Conservation (phyloP, 2,329 filamentous ascomycete genomes). For the Colletotrichum sojae region DNA sequence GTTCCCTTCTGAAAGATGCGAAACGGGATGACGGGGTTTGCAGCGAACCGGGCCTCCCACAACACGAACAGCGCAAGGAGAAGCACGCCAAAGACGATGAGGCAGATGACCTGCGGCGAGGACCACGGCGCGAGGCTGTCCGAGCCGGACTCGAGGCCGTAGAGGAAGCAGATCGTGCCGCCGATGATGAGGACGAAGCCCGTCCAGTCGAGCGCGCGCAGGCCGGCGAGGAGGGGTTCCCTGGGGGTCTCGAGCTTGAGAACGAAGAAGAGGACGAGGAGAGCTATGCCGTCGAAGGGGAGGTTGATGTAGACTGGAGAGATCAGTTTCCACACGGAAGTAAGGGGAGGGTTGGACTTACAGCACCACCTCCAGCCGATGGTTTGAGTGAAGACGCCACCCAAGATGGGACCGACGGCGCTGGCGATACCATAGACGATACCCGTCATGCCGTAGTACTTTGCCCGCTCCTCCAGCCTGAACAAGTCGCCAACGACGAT, state of each 20-base stretch:
- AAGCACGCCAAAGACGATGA: conserved; percentile 64
- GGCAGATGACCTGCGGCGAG: conserved; percentile 65
- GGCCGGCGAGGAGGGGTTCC: conserved; percentile 66
- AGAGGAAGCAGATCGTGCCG: conserved; percentile 70
- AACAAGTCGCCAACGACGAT: conserved; percentile 55
- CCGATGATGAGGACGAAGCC: conserved; percentile 70
- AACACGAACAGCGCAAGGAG: conserved; percentile 61
- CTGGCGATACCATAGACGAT: conserved; percentile 69
- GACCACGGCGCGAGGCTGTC: conserved; percentile 65
- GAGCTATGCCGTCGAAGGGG: conserved; percentile 57
- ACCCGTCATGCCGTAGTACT: conserved; percentile 69
- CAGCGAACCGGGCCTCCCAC: conserved; percentile 67
- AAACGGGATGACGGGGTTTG: conserved; percentile 71
- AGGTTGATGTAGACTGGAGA: conserved; percentile 59
- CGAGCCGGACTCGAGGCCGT: conserved; percentile 73
- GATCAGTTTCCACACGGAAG: conserved; percentile 2
- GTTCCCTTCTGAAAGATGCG: conserved; percentile 63
- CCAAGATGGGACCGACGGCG: conserved; percentile 69
- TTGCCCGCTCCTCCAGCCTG: conserved; percentile 51
- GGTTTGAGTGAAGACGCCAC: conserved; percentile 69
- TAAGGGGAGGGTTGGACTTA: conserved; percentile 50
- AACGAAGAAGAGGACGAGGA: conserved; percentile 46
- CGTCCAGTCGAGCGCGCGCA: conserved; percentile 65
- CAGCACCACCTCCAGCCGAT: conserved; percentile 70
- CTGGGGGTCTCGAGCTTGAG: conserved; percentile 70